Percentiles rank a stretch among this genome's conserved stretches.
These are phyloP conservation scores for Penicillium egyptiacum DNA, from an alignment of 495 filamentous ascomycete genomes.

Conservation along the genomic window DNA sequence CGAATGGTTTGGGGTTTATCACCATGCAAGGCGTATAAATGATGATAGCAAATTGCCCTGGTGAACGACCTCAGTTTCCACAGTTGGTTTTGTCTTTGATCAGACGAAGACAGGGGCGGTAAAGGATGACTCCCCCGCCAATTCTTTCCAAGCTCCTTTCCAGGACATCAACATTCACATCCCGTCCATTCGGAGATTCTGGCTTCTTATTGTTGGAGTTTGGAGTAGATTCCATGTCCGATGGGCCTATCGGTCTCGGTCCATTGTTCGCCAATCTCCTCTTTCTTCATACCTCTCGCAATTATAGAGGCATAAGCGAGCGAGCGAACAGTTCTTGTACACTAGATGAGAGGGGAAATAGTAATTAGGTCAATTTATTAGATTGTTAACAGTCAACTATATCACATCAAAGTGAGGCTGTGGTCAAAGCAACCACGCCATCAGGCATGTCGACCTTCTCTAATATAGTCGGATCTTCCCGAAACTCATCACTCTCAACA, in stretches of 20 bases:
- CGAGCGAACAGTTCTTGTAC: too few species aligned
- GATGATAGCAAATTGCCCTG: neutral
- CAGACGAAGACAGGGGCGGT: neutral
- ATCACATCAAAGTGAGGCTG: neutral
- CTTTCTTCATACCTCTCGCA: too few species aligned
- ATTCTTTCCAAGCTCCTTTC: neutral
- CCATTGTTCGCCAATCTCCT: neutral
- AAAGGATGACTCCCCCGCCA: neutral
- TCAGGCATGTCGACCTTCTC: slow-evolving; percentile 21
- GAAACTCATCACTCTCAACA: slow-evolving; percentile 20
- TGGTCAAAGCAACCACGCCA: slow-evolving; percentile 9
- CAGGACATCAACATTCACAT: neutral
- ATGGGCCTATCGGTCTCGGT: neutral
- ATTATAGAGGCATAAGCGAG: too few species aligned
- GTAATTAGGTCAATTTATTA: neutral
- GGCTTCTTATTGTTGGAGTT: neutral
- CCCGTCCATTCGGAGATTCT: too few species aligned
- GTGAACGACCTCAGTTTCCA: neutral
- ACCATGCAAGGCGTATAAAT: neutral
- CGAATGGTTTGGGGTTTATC: neutral
- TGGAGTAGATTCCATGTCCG: neutral
- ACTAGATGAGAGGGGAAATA: neutral
- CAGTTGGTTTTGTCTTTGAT: neutral
- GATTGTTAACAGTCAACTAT: neutral
- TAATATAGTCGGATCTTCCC: slow-evolving; percentile 20